Base-by-base conservation (phyloP, 768 basidiomycete species). In the Panellus pusillus region DNA sequence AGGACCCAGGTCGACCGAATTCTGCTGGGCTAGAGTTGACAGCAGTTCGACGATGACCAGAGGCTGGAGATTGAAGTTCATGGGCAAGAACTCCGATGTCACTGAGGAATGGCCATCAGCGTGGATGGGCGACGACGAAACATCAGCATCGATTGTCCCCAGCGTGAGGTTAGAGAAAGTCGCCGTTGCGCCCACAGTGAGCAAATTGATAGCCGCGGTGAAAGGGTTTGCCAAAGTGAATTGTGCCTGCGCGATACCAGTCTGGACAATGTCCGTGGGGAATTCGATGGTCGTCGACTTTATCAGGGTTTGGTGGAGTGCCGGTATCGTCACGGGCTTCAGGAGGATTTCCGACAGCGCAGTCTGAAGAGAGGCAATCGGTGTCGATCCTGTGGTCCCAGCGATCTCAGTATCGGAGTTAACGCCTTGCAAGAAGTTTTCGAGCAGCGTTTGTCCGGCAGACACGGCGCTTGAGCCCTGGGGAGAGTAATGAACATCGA, bases 351-450 rank as follows among this genome's bases (percentile, higher is more conserved):
- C 69, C 6, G 83, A 81, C 44, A 90, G 70, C 0, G 85, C 86
- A 12, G 68, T 65, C 61, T 86, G 76, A 35, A 90, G 69, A 1
- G 87, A 88, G 36, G 72, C 72, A 14, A 89, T 82, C 0, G 74
- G 69, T 1, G 86, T 89, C 4, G 86, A 82, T 36, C 61, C 72
- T 1, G 71, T 74, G 12, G 77, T 74, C 5, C 87, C 87, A 7
- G 70, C 61, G 47, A 90, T 88, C 5, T 73, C 72, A 1, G 82
- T 83, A 41, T 73, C 70, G 7, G 79, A 79, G 54, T 80, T 70
- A 28, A 82, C 58, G 15, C 85, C 87, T 68, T 86, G 81, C n/a
- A 90, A 66, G 62, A 81, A 89, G 64, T 86, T 84, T 67, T 86
- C 79, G 43, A 90, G 74, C 55, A 89, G 63, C 9, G 63, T 62